Conservation (phyloP, 1,284 basidiomycete species). For the Cutaneotrichosporon sp. region DNA sequence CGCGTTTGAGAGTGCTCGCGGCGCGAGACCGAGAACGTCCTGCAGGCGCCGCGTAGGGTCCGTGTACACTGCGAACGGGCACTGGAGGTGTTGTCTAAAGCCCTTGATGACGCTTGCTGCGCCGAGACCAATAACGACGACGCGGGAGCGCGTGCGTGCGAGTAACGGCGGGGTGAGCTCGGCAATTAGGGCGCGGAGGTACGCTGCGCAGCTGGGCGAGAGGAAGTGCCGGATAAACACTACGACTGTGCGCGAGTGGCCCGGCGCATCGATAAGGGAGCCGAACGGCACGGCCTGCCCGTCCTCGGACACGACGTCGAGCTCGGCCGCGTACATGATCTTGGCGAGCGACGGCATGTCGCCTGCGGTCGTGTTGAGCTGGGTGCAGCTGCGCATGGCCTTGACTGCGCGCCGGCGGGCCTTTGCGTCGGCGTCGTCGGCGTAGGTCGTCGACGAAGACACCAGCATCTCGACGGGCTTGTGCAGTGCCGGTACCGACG, state of each 20-base stretch:
- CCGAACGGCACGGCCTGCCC: constrained; percentile 66
- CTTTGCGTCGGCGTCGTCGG: not conserved
- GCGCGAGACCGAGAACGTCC: constrained; percentile 66
- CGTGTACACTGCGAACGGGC: constrained; percentile 60
- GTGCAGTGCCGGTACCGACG: not conserved
- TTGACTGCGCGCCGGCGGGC: not conserved
- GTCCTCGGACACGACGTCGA: constrained; percentile 61
- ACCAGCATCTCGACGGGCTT: not conserved
- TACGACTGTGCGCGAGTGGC: constrained; percentile 56
- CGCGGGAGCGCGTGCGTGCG: constrained; percentile 50
- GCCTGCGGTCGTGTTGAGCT: not conserved
- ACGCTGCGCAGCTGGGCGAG: constrained; percentile 77
- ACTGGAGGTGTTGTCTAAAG: constrained; percentile 52
- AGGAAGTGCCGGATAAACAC: constrained; percentile 52
- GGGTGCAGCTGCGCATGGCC: not conserved
- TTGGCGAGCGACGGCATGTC: constrained; percentile 12
- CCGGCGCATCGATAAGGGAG: constrained; percentile 56
- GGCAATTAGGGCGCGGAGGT: constrained; percentile 63
- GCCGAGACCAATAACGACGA: constrained; percentile 69
- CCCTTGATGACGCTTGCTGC: constrained; percentile 32
- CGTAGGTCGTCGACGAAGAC: too few relatives aligned
- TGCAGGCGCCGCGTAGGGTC: constrained; percentile 70
- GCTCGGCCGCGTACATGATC: constrained; percentile 59
- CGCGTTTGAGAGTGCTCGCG: constrained; percentile 47
- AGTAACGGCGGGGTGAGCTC: constrained; percentile 56